These are phyloP conservation scores for Rhodamnia rubescens DNA, from an alignment of 345 rosid genomes.

Conservation along the genomic window DNA sequence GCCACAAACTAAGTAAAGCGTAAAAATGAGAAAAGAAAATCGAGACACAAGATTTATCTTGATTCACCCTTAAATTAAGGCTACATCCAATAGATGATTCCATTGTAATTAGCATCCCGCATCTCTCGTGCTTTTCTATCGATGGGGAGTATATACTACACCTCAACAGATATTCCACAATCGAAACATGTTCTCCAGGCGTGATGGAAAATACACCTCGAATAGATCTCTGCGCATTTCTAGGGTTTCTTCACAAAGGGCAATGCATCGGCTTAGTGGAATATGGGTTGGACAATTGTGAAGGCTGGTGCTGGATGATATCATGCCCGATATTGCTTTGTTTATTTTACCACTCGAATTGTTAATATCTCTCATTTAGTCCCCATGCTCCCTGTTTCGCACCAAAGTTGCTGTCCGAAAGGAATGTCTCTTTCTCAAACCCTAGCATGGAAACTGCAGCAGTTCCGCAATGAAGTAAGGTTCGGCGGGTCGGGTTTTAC, in stretches of 20 bases:
- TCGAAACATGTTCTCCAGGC: background rate
- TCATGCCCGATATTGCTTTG: background rate
- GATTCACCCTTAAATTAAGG: too few relatives aligned
- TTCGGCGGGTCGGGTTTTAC: background rate
- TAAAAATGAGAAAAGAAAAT: too few relatives aligned
- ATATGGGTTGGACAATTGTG: background rate
- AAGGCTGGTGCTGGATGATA: background rate
- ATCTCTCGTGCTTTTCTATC: too few relatives aligned
- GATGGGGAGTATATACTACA: too few relatives aligned
- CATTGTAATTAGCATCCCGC: too few relatives aligned
- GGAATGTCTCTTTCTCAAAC: background rate
- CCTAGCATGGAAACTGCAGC: background rate
- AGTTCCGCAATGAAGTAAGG: background rate
- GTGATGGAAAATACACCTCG: background rate
- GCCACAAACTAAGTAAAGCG: too few relatives aligned
- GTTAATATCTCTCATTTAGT: background rate
- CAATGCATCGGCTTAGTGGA: background rate
- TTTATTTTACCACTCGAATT: background rate
- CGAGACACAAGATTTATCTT: too few relatives aligned
- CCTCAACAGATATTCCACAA: background rate
- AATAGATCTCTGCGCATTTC: background rate
- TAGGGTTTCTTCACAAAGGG: background rate
- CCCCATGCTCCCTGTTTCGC: background rate
- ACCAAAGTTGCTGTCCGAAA: background rate
- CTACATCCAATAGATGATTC: too few relatives aligned